Evolutionary conservation across 1,284 basidiomycete species (phyloP), one percentile per base, ranked within the genome.

Genomic region (Ganoderma boninense): DNA sequence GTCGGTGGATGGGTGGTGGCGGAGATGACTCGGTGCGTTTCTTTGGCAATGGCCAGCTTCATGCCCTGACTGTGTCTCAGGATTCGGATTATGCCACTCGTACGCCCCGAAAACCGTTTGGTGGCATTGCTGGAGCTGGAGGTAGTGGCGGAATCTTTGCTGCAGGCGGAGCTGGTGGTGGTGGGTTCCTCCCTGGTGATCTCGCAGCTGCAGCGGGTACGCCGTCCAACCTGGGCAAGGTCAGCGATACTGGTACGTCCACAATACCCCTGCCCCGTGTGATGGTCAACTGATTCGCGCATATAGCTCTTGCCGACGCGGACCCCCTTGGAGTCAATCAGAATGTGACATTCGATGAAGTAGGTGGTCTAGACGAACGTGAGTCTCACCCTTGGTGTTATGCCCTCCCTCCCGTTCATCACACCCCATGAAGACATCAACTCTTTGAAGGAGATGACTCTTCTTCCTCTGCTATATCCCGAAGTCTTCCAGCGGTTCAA

Each of bases 371-470:
- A 49, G 97, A 99, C 77, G 92, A 95, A 69, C 97, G 95, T 96
- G 76, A 80, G 94, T 85, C 8, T 29, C 29, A n/a, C 4, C n/a
- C n/a, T n/a, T n/a, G n/a, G n/a, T n/a, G n/a, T n/a, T n/a, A n/a
- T n/a, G n/a, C n/a, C n/a, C n/a, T n/a, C n/a, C n/a, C n/a, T n/a
- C n/a, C n/a, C n/a, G n/a, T n/a, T n/a, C n/a, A 54, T 62, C 23
- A n/a, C 59, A 13, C 65, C 14, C 66, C 60, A 65, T 61, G 46
- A 68, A 95, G 94, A 99, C 79, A 98, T 99, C 73, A 97, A 98
- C 79, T 95, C 97, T 43, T 85, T 99, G 73, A 99, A 99, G 84
- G 98, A 99, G 80, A 99, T 99, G 98, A 98, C 98, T 0, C 88
- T 97, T 26, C 87, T 99, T 0, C 98, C 98, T 0, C 85, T 99